phyloP scores from a whole-genome alignment of 2,329 filamentous ascomycete genomes.

The Fusarium staphyleae region DNA sequence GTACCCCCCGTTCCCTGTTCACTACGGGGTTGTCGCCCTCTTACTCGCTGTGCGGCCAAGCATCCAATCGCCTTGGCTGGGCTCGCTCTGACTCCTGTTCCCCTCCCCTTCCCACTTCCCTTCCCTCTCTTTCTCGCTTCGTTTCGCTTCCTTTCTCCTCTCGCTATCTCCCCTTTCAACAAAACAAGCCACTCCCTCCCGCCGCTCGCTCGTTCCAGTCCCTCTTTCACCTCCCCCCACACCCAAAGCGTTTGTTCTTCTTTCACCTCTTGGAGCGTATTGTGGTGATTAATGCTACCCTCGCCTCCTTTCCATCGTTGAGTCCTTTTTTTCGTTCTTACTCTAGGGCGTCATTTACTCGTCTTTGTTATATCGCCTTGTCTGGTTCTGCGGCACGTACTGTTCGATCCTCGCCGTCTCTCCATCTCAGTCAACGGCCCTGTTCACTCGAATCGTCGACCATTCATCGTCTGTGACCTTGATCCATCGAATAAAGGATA shows the following conservation, averaged over 20 bases:
- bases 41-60: slow-evolving; percentile 23
- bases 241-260: slow-evolving; percentile 41
- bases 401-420: slow-evolving; percentile 5
- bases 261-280: slow-evolving; percentile 26
- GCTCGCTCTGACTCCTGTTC: slow-evolving; percentile 24
- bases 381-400: slow-evolving; percentile 27
- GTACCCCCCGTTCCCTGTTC: slow-evolving; percentile 25
- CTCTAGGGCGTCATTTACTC: slow-evolving; percentile 27
- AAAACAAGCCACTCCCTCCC: slow-evolving; percentile 50
- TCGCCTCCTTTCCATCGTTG: slow-evolving; percentile 33
- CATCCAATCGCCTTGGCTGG: slow-evolving; percentile 13
- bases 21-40: slow-evolving; percentile 10
- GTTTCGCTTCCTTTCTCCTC: slow-evolving; percentile 28
- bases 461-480: slow-evolving; percentile 9
- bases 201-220: slow-evolving; percentile 51
- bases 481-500: slow-evolving; percentile 9
- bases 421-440: slow-evolving; percentile 13
- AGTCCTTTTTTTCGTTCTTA: slow-evolving; percentile 24
- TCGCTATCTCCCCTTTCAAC: slow-evolving; percentile 49
- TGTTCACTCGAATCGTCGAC: slow-evolving; percentile 21
- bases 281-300: slow-evolving; percentile 30
- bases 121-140: slow-evolving; percentile 38
- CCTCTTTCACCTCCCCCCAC: slow-evolving; percentile 46
- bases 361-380: slow-evolving; percentile 30
- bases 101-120: slow-evolving; percentile 37